phyloP scores from a whole-genome alignment of 2,329 filamentous ascomycete species.

The Colletotrichum sp. region DNA sequence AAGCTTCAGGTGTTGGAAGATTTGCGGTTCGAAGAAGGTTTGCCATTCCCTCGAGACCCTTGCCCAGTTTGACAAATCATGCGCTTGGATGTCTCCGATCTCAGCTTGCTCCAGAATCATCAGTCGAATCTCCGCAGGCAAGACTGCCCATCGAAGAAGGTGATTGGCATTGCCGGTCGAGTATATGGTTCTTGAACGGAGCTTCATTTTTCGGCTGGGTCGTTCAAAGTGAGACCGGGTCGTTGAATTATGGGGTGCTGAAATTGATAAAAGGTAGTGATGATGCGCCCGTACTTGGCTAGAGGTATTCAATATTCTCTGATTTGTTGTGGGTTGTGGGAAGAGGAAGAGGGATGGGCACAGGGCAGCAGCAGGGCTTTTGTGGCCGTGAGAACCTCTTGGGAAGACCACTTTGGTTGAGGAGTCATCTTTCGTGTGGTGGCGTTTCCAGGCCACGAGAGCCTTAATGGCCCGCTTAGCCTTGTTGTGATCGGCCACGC shows the following conservation, averaged over 20 bases:
- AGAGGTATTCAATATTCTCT: neutral
- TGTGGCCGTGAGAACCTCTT: neutral
- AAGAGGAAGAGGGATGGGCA: neutral
- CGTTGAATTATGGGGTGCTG: neutral
- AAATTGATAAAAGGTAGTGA: neutral
- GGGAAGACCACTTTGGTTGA: neutral
- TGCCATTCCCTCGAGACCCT: neutral
- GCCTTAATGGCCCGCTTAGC: neutral
- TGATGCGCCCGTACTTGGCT: neutral
- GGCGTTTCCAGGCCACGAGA: neutral
- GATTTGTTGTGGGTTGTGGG: neutral
- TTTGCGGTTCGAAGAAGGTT: neutral
- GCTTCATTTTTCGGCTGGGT: neutral
- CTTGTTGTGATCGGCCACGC: no score
- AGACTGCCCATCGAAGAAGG: neutral
- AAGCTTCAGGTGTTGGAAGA: neutral
- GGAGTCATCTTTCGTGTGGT: neutral
- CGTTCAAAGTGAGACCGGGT: neutral
- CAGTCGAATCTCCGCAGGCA: neutral
- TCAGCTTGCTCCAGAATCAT: neutral
- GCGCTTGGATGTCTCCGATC: neutral
- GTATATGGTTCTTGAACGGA: neutral
- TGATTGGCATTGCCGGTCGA: neutral
- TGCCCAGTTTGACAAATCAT: neutral
- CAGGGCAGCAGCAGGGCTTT: neutral